These are phyloP conservation scores for Aquilaria malaccensis DNA, from an alignment of 345 rosid genomes.

Conservation along the genomic window DNA sequence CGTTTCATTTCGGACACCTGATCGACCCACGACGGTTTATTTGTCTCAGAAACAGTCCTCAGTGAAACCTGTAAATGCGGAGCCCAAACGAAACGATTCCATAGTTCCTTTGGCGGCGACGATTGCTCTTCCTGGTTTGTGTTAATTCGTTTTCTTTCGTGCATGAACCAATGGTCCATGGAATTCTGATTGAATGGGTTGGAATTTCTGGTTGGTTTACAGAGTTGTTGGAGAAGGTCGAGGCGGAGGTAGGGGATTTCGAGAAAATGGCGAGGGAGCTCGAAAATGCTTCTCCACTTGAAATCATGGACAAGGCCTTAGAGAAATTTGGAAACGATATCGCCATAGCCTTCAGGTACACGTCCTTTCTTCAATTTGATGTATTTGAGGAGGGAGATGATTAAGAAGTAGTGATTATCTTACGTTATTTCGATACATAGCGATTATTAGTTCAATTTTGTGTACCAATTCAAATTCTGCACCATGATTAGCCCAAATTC, in stretches of 20 bases:
- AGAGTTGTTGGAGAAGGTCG: constrained; percentile 59
- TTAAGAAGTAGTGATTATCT: background rate
- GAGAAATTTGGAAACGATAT: constrained; percentile 75
- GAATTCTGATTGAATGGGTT: background rate
- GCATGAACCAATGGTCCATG: background rate
- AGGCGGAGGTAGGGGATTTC: constrained; percentile 44
- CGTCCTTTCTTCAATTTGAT: background rate
- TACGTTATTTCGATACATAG: background rate
- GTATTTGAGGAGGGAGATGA: too few species aligned
- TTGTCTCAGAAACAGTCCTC: constrained; percentile 32
- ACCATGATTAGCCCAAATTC: too few species aligned
- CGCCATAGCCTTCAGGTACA: constrained; percentile 94
- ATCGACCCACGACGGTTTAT: constrained; percentile 35
- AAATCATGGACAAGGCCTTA: constrained; percentile 84
- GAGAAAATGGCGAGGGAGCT: constrained; percentile 55
- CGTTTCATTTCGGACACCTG: constrained; percentile 40
- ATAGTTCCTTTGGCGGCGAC: constrained; percentile 49
- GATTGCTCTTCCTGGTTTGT: constrained; percentile 54
- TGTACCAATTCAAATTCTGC: too few species aligned
- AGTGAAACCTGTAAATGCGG: constrained; percentile 47
- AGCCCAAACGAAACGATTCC: constrained; percentile 46
- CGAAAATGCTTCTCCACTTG: constrained; percentile 72
- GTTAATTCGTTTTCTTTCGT: background rate
- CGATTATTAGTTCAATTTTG: too few species aligned
- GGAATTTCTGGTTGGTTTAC: constrained; percentile 13